Percentiles rank a stretch among this genome's conserved stretches.
phyloP scores from a whole-genome alignment of 345 rosid genomes.

The Eucalyptus paniculata region DNA sequence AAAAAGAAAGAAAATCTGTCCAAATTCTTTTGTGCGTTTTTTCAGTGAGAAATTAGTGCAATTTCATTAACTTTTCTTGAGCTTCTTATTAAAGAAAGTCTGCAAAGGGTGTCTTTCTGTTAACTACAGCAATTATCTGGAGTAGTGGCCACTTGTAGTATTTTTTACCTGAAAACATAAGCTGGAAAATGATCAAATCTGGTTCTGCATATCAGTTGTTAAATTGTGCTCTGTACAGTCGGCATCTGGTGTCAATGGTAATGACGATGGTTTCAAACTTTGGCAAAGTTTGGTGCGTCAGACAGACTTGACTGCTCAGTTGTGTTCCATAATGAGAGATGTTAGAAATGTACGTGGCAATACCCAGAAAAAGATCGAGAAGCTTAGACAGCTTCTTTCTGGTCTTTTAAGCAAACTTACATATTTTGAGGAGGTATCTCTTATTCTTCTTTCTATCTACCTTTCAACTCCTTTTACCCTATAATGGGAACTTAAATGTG shows the following conservation, averaged over 20 bases:
- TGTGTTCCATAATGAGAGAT: conserved; percentile 79
- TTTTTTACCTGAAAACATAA: background rate
- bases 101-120: background rate
- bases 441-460: background rate
- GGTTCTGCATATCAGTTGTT: background rate
- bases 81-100: background rate
- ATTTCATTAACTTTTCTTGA: background rate
- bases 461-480: background rate
- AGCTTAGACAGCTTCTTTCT: conserved; percentile 89
- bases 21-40: background rate
- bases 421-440: conserved; percentile 85
- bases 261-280: conserved; percentile 63
- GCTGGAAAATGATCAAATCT: background rate
- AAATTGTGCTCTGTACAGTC: conserved; percentile 26
- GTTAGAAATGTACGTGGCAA: conserved; percentile 96
- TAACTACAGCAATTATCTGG: background rate
- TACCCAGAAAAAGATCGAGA: conserved; percentile 94
- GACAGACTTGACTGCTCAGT: conserved; percentile 90
- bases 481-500: background rate
- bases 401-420: conserved; percentile 97
- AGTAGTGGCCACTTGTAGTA: background rate
- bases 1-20: background rate
- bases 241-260: conserved; percentile 45
- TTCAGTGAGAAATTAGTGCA: background rate
- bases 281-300: conserved; percentile 97